Percentiles rank a stretch among this genome's conserved stretches.
phyloP scores from a whole-genome alignment of 2,329 filamentous ascomycete species.

The Colletotrichum zoysiae region DNA sequence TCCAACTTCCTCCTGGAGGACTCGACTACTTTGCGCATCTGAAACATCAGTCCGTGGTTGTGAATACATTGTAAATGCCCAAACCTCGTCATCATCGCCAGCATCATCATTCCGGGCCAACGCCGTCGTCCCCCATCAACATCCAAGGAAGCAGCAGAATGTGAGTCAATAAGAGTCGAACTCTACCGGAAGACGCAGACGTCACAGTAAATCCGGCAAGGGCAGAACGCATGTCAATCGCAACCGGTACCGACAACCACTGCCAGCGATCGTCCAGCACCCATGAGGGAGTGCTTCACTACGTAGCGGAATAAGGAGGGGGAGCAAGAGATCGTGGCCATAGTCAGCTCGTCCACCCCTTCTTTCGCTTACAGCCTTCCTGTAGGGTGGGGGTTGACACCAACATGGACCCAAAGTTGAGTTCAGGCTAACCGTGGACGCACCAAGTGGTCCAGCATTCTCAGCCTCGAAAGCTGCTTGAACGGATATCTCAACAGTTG shows the following conservation, averaged over 20 bases:
- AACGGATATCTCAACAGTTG: conserved; percentile 6
- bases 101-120: not conserved
- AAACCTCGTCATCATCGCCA: not conserved
- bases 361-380: conserved; percentile 5
- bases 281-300: not conserved
- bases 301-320: not conserved
- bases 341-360: not conserved
- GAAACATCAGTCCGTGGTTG: not conserved
- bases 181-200: not conserved
- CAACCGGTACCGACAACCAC: not conserved
- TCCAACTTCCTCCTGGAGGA: not conserved
- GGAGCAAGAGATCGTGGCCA: not conserved
- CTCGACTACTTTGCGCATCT: not conserved
- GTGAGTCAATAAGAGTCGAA: not conserved
- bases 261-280: not conserved
- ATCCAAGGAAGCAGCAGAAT: not conserved
- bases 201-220: not conserved
- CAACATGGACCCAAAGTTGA: not conserved
- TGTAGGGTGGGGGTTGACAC: not conserved
- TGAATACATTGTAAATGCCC: not conserved
- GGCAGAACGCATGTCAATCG: too few relatives aligned
- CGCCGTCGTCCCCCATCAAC: not conserved
- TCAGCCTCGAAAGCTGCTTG: not conserved
- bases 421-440: not conserved
- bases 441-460: not conserved